Base-by-base conservation (phyloP, 2,329 filamentous ascomycete species). In the Epichloe scottii region DNA sequence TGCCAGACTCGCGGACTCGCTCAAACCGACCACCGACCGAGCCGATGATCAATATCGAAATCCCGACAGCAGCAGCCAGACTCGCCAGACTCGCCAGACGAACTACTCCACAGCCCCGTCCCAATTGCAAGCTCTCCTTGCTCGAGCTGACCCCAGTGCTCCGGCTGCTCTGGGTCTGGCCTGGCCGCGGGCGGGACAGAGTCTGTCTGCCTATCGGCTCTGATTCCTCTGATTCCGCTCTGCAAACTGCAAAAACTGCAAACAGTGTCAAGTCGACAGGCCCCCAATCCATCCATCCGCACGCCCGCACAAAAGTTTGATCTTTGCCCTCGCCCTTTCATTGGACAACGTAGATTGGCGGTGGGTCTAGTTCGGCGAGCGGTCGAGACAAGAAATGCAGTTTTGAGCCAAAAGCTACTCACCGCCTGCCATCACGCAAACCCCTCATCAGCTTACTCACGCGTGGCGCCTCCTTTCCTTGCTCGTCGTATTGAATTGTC, bases 321-420 rank as follows among this genome's bases (percentile, higher is more conserved):
- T 65, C 60, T 63, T 58, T 58, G 54, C 56, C 30, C 63, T 58
- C 58, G 54, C 56, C 30, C 21, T 43, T 50, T 68, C 62, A 69
- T 69, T 69, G 66, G 70, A 56, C 51, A 33, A 37, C 37, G n/a
- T 39, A 46, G 19, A 38, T 19, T 39, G 11, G 21, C 3, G 3
- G 35, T 49, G 52, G 55, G 57, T 49, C 52, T 15, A 43, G 35
- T 55, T 51, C 55, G 53, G 57, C 49, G 45, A 53, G 45, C 53
- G 41, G 50, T 21, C 45, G 40, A 45, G 46, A 48, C 51, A 48
- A 46, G 35, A 49, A 51, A 52, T 53, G 56, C 56, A 59, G 51
- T 53, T 58, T 56, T 53, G 55, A 49, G 59, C 57, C 58, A 56
- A 58, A 58, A 54, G 54, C 46, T 40, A 12, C 8, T 40, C 34